A percentile compares a stretch with the other conserved stretches of the same genome.
Conservation (phyloP, 352 stramenopile species). For the Plasmopara muralis region DNA sequence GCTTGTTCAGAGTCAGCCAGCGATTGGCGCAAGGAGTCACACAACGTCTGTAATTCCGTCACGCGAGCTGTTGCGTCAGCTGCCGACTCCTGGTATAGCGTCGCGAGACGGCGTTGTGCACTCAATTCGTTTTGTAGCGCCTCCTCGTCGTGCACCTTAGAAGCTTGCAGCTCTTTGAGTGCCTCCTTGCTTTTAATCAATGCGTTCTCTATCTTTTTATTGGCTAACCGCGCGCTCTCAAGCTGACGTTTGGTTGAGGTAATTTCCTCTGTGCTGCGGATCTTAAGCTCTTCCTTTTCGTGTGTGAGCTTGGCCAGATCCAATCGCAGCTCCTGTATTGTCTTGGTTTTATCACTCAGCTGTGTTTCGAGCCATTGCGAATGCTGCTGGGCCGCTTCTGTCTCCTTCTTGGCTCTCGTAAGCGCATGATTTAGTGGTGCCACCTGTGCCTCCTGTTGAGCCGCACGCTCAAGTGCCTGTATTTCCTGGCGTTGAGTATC, state of each 20-base stretch:
- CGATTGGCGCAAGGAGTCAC: constrained; percentile 48
- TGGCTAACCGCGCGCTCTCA: constrained; percentile 46
- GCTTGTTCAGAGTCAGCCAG: constrained; percentile 57
- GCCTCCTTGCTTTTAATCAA: constrained; percentile 60
- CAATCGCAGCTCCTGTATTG: constrained; percentile 53
- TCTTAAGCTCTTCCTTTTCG: constrained; percentile 54
- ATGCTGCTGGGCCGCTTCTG: constrained; percentile 46
- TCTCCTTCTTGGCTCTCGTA: constrained; percentile 44
- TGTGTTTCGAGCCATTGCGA: constrained; percentile 63
- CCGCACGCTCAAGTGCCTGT: constrained; percentile 48
- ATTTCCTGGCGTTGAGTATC: constrained; percentile 55
- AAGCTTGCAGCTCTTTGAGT: constrained; percentile 59
- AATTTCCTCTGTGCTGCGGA: constrained; percentile 40
- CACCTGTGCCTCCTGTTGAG: constrained; percentile 54
- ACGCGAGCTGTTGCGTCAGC: constrained; percentile 48
- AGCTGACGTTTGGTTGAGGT: constrained; percentile 45
- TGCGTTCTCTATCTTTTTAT: constrained; percentile 58
- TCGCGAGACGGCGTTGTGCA: constrained; percentile 56
- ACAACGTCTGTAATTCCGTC: constrained; percentile 46
- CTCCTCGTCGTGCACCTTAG: constrained; percentile 56
- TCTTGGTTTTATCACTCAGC: constrained; percentile 57
- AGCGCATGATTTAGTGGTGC: constrained; percentile 45
- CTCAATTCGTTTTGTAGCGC: constrained; percentile 59
- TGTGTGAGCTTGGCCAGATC: constrained; percentile 41
- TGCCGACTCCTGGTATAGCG: constrained; percentile 68